Evolutionary conservation across 352 stramenopile genomes (phyloP).

Genomic region (Aphanomyces stellatus): DNA sequence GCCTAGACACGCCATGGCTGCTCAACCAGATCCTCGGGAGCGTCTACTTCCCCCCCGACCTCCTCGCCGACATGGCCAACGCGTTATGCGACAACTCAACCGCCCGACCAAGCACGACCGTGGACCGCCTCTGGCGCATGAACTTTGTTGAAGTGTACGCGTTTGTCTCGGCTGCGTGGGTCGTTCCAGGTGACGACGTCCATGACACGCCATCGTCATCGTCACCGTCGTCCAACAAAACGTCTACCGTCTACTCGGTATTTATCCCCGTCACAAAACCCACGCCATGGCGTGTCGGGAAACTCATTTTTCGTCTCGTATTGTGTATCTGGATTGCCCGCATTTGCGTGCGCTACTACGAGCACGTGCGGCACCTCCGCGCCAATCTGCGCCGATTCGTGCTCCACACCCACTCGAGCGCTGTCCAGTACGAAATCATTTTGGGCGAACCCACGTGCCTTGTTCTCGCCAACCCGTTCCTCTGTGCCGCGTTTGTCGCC

Average conservation of each 20-base stretch:
- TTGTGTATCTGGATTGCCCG: not conserved
- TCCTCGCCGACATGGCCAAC: too few species aligned
- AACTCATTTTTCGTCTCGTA: not conserved
- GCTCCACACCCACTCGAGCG: not conserved
- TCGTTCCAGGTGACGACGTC: not conserved
- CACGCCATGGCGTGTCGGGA: not conserved
- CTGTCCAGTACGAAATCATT: not conserved
- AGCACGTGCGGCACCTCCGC: not conserved
- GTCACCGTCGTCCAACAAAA: too few species aligned
- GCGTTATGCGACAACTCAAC: too few species aligned
- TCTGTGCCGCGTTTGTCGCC: not conserved
- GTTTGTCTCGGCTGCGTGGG: too few species aligned
- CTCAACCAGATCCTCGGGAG: not conserved
- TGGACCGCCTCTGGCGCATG: too few species aligned
- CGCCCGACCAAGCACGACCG: too few species aligned
- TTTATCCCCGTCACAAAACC: not conserved
- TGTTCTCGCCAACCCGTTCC: not conserved
- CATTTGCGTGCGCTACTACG: not conserved
- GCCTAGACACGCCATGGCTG: not conserved
- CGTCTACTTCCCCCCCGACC: not conserved
- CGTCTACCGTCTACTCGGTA: not conserved
- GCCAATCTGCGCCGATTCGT: not conserved
- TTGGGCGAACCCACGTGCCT: constrained; percentile 6
- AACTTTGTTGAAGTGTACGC: too few species aligned
- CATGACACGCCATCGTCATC: not conserved